Percentiles rank a stretch among this genome's conserved stretches.
These are phyloP conservation scores for Eutrema heterophyllum DNA, from an alignment of 345 rosid genomes.

Conservation along the genomic window DNA sequence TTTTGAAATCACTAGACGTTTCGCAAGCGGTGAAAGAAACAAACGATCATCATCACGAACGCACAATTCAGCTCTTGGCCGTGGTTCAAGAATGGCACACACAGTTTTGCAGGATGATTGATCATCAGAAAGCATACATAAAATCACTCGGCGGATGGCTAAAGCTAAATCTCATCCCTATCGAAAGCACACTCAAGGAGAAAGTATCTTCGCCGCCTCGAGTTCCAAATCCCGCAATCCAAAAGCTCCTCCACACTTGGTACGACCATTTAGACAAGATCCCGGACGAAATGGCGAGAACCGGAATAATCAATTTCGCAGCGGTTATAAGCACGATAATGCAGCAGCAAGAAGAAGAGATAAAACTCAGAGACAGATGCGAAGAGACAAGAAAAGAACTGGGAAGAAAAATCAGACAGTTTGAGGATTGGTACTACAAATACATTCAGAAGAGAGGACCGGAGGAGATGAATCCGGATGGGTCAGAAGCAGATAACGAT, in stretches of 20 bases:
- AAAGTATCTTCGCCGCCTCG: constrained; percentile 90
- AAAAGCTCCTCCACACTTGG: constrained; percentile 61
- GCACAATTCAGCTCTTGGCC: constrained; percentile 59
- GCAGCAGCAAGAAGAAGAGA: constrained; percentile 63
- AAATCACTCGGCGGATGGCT: constrained; percentile 66
- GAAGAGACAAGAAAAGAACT: constrained; percentile 61
- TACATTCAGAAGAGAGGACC: constrained; percentile 43
- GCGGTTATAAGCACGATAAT: constrained; percentile 58
- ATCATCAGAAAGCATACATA: constrained; percentile 65
- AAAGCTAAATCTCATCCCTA: constrained; percentile 73
- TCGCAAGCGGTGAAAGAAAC: constrained; percentile 64
- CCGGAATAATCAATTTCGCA: constrained; percentile 53
- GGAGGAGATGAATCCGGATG: constrained; percentile 46
- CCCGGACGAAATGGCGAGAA: constrained; percentile 67
- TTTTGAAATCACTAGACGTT: constrained; percentile 40
- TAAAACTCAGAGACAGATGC: constrained; percentile 50
- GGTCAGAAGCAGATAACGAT: constrained; percentile 31
- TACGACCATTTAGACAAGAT: constrained; percentile 51
- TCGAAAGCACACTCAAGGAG: constrained; percentile 84
- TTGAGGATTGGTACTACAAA: constrained; percentile 65
- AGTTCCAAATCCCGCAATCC: constrained; percentile 58
- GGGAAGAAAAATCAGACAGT: constrained; percentile 42
- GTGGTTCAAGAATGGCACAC: constrained; percentile 78
- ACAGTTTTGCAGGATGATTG: constrained; percentile 65
- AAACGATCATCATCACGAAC: constrained; percentile 63